Evolutionary conservation across 1,139 yeast species (phyloP), one percentile per base, ranked within the genome.

Genomic region (Arxiozyma slooffiae): DNA sequence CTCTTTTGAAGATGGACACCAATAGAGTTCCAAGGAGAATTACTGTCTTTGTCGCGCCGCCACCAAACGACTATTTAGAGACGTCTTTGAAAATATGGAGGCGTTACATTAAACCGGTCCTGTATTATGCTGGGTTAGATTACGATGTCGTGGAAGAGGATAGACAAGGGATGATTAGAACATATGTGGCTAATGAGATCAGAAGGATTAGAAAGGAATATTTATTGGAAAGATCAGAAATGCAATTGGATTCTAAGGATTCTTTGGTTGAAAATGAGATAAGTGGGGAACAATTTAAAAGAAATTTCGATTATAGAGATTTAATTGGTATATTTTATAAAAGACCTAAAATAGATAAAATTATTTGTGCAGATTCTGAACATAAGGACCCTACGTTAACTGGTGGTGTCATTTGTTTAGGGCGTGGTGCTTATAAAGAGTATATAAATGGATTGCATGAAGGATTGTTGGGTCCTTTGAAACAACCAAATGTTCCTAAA

Each of bases 361-460:
- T 77, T 2, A 59, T 69, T 7, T 63, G 71, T 51, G 84, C 81
- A 52, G 87, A 82, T 60, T 67, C 75, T 0, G 44, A 62, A 9
- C 66, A 63, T 16, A 55, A 56, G 23, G 71, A 73, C 54, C 75
- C 75, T 7, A 61, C 66, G 9, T 67, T 72, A 30, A 78, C 83
- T 8, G 97, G 97, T 21, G 98, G 98, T 47, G 83, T 89, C 16
- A 77, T 94, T 23, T 87, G 97, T 66, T 72, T 94, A 36, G 99
- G 99, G 2, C 77, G 99, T 64, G 98, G 98, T 52, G 92, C 97
- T 0, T 92, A 80, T 67, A 92, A 90, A 67, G 99, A 94, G 71
- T 94, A 87, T 64, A 67, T 94, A 51, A 77, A 79, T 48, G 99
- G 98, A 7, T 67, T 94, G 9, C 97, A 92, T 61, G 98, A 94